Conservation (phyloP, 257 asterid species). For the Ajuga chamaepitys region DNA sequence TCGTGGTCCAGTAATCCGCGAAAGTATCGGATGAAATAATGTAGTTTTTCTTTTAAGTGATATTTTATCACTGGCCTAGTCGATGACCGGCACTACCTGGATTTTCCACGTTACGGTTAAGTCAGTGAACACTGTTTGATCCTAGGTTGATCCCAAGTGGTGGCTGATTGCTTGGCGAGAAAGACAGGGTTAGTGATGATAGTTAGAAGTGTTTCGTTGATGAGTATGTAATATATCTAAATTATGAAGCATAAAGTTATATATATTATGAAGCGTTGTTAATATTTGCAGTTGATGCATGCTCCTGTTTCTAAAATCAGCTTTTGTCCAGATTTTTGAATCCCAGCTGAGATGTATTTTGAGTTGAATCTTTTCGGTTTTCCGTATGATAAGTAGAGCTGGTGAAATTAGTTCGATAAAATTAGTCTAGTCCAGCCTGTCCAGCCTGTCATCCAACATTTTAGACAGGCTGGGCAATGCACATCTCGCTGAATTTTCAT, state of each 20-base stretch:
- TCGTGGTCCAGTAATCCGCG: slow-evolving; percentile 3
- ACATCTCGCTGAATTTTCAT: too few species aligned
- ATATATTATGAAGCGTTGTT: too few species aligned
- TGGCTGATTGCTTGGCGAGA: slow-evolving; percentile 11
- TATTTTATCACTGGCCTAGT: slow-evolving; percentile 2
- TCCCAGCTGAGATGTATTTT: too few species aligned
- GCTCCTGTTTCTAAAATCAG: too few species aligned
- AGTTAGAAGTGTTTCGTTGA: slow-evolving; percentile 7
- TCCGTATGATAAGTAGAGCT: too few species aligned
- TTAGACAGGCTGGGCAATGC: too few species aligned
- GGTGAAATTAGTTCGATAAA: too few species aligned
- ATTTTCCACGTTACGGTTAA: neutral
- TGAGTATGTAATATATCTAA: neutral
- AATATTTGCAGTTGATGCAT: too few species aligned
- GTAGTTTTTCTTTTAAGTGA: neutral
- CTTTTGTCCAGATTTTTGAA: too few species aligned
- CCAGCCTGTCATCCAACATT: too few species aligned
- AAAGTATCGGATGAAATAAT: slow-evolving; percentile 4
- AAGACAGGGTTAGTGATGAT: slow-evolving; percentile 1
- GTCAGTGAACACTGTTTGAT: slow-evolving; percentile 1
- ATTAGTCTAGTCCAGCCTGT: too few species aligned
- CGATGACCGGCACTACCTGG: neutral
- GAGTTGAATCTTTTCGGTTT: too few species aligned
- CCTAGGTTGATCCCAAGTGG: neutral
- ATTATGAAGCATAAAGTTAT: neutral